Evolutionary conservation across 2,329 filamentous ascomycete species (phyloP), one percentile per base, ranked within the genome.

Genomic region (Paecilomyces dactylethromorphus): DNA sequence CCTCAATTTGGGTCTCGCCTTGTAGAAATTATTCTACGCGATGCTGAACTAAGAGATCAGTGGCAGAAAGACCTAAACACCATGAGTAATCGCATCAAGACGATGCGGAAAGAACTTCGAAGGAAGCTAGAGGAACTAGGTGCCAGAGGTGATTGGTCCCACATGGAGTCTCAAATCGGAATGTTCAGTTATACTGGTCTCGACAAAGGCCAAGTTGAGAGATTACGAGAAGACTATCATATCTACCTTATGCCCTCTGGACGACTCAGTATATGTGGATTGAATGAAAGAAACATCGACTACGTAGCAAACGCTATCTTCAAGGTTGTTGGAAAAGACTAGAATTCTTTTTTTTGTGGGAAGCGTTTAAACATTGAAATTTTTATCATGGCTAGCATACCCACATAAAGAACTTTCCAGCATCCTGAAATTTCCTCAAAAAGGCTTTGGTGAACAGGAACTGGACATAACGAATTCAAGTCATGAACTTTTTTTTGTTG

Each of bases 161-260:
- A 72, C 55, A 59, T 76, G 29, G 62, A 61, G 56, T 50, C 60
- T 24, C 68, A 78, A 68, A 74, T 74, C 56, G 76, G 76, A 6
- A 77, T 79, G 75, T 78, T 78, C 59, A 69, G 67, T 3, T 76
- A 72, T 59, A 75, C 75, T 0, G 74, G 75, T 0, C 59, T 78
- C 53, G 64, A 54, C 6, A 53, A 62, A 8, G 61, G 67, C 32
- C 70, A 76, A 45, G 71, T 78, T 3, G 32, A 24, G 2, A 56
- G 62, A 5, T 58, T 78, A 13, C 60, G 66, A 59, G 61, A 70
- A 1, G 65, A 69, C 21, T 63, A 68, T 90, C 74, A 76, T 63
- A 63, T 76, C 32, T 77, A 77, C 59, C 52, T 77, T 56, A 59
- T 74, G 49, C 60, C 62, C 1, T 69, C 63, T 21, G 73, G 74